Evolutionary conservation across 2,329 filamentous ascomycete genomes (phyloP).

Genomic region (Diaporthe sp.): DNA sequence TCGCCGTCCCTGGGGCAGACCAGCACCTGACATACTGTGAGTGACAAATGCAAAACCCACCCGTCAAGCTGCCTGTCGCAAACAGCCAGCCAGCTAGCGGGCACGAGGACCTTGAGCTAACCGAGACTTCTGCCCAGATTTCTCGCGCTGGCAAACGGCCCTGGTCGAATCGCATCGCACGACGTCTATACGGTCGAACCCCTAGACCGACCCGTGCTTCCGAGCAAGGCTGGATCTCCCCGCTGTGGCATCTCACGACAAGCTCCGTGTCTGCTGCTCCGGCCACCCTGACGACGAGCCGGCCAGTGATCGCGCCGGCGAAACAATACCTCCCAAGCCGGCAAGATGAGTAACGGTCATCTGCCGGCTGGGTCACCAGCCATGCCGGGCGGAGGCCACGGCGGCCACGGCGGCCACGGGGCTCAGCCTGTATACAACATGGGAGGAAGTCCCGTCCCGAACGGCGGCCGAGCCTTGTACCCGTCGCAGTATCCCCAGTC

Average conservation of each 20-base stretch:
- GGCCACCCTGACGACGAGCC: slow-evolving; percentile 32
- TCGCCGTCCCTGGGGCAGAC: background rate
- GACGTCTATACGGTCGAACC: background rate
- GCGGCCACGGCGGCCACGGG: slow-evolving; percentile 33
- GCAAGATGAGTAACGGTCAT: slow-evolving; percentile 84
- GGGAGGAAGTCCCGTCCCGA: slow-evolving; percentile 40
- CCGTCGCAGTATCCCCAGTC: slow-evolving; percentile 28
- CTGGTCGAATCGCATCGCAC: slow-evolving; percentile 1
- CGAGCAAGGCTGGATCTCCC: slow-evolving; percentile 13
- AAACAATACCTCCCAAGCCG: slow-evolving; percentile 67
- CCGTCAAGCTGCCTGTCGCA: slow-evolving; percentile 20
- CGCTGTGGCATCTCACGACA: slow-evolving; percentile 27
- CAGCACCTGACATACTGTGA: background rate
- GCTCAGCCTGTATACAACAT: slow-evolving; percentile 38
- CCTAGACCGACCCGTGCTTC: background rate
- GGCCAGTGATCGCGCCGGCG: slow-evolving; percentile 52
- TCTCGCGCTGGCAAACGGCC: slow-evolving; percentile 13
- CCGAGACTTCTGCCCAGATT: slow-evolving; percentile 27
- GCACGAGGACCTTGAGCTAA: slow-evolving; percentile 20
- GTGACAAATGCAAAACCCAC: background rate
- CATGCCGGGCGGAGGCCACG: slow-evolving; percentile 60
- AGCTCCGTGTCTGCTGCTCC: slow-evolving; percentile 30
- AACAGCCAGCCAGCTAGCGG: background rate
- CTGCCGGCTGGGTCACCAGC: slow-evolving; percentile 79
- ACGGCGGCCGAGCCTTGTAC: slow-evolving; percentile 37